phyloP scores from a whole-genome alignment of 768 basidiomycete species.

The Xerocomellus chrysenteron region DNA sequence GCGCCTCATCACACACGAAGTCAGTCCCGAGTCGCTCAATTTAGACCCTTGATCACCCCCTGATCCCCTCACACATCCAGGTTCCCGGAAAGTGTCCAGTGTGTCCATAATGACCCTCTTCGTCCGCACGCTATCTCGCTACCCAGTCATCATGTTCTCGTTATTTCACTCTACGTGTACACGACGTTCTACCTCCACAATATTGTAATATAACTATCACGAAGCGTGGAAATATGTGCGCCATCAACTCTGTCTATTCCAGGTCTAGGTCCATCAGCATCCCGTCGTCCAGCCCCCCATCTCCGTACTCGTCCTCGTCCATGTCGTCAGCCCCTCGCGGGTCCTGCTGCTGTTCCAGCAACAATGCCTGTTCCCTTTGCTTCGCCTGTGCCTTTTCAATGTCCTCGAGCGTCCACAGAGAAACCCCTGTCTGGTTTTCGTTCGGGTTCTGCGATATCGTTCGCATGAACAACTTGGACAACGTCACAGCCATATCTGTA shows the following conservation, averaged over 20 bases:
- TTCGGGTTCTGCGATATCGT: conserved; percentile 98
- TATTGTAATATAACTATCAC: conserved; percentile 14
- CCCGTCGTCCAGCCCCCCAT: conserved; percentile 65
- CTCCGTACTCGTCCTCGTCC: conserved; percentile 60
- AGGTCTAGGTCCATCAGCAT: conserved; percentile 60
- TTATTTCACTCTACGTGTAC: conserved; percentile 6
- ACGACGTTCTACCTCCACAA: neutral
- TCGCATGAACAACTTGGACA: conserved; percentile 96
- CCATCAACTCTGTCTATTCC: neutral
- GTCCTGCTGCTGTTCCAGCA: conserved; percentile 37
- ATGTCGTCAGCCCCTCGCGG: conserved; percentile 23
- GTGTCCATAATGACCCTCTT: conserved; percentile 28
- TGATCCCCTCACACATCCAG: conserved; percentile 29
- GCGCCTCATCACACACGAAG: conserved; percentile 46
- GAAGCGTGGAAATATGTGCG: neutral
- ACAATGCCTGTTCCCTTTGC: conserved; percentile 63
- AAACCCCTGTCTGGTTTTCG: conserved; percentile 92
- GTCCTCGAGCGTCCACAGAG: conserved; percentile 93
- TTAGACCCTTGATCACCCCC: conserved; percentile 1
- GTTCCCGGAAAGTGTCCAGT: conserved; percentile 38
- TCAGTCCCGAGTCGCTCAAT: conserved; percentile 27
- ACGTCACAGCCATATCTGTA: conserved; percentile 93
- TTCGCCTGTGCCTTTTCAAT: conserved; percentile 83
- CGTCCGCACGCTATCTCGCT: too few relatives aligned
- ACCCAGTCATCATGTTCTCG: too few relatives aligned